Percentiles rank a stretch among this genome's conserved stretches.
Conservation (phyloP, 768 basidiomycete genomes). For the Lactarius indigo region DNA sequence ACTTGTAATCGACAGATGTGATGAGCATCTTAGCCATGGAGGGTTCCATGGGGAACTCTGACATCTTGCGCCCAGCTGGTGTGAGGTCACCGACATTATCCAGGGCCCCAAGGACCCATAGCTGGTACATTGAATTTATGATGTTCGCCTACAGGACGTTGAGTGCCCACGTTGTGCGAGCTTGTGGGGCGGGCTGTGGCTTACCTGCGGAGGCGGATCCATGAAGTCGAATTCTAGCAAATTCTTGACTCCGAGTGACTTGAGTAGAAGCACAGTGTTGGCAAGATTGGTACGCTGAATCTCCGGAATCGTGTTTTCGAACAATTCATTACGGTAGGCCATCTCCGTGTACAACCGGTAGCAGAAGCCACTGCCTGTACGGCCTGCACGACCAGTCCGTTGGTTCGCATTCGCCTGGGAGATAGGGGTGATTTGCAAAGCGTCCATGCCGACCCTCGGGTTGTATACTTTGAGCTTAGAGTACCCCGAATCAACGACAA, state of each 20-base stretch:
- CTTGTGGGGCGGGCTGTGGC: slow-evolving; percentile 1
- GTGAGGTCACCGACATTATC: slow-evolving; percentile 98
- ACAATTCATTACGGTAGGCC: slow-evolving; percentile 94
- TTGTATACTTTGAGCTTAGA: slow-evolving; percentile 99
- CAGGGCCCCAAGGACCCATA: slow-evolving; percentile 97
- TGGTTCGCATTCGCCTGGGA: slow-evolving; percentile 98
- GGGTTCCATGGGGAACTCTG: slow-evolving; percentile 99
- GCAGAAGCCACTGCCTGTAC: slow-evolving; percentile 94
- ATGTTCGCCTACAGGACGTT: slow-evolving; percentile 71
- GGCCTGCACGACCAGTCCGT: slow-evolving; percentile 91
- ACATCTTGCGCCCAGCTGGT: slow-evolving; percentile 91
- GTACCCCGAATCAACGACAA: slow-evolving; percentile 94
- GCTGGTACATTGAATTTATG: slow-evolving; percentile 98
- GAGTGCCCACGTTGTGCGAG: slow-evolving; percentile 5
- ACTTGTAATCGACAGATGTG: slow-evolving; percentile 87
- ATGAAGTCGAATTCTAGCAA: slow-evolving; percentile 98
- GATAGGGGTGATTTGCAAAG: slow-evolving; percentile 97
- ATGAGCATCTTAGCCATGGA: slow-evolving; percentile 99
- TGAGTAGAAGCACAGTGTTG: slow-evolving; percentile 91
- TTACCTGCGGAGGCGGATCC: slow-evolving; percentile 99
- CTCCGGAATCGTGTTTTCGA: slow-evolving; percentile 94
- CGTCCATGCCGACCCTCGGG: slow-evolving; percentile 99
- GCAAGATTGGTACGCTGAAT: slow-evolving; percentile 98
- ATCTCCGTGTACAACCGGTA: slow-evolving; percentile 97
- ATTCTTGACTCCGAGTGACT: slow-evolving; percentile 96